These are phyloP conservation scores for Rhododendron molle DNA, from an alignment of 148 eudicot genomes.

Conservation along the genomic window DNA sequence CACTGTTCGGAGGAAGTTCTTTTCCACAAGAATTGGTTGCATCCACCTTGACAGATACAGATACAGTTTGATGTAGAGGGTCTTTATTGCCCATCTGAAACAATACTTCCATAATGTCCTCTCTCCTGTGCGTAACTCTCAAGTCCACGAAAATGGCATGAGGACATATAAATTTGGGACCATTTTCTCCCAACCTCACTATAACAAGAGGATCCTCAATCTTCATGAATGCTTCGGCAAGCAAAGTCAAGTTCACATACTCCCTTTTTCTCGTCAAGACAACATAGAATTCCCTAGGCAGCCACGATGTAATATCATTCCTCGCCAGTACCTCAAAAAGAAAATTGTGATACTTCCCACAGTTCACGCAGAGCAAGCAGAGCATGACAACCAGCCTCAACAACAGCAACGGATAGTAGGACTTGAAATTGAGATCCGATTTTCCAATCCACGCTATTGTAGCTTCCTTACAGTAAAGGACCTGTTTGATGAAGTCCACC, in stretches of 20 bases:
- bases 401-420: slow-evolving; percentile 16
- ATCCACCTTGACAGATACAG: neutral
- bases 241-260: neutral
- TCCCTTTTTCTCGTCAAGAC: slow-evolving; percentile 16
- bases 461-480: slow-evolving; percentile 14
- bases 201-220: slow-evolving; percentile 46
- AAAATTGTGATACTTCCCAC: slow-evolving; percentile 18
- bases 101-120: slow-evolving; percentile 17
- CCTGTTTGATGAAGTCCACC: slow-evolving; percentile 17
- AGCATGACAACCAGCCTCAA: slow-evolving; percentile 33
- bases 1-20: neutral
- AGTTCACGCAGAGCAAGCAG: slow-evolving; percentile 40
- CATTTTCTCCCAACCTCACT: slow-evolving; percentile 14
- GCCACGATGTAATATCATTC: slow-evolving; percentile 6
- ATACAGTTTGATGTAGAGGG: neutral
- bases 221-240: slow-evolving; percentile 27
- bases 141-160: slow-evolving; percentile 32
- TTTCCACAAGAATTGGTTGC: neutral
- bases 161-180: neutral
- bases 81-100: slow-evolving; percentile 6
- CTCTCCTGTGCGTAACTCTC: slow-evolving; percentile 5
- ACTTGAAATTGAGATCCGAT: slow-evolving; percentile 2
- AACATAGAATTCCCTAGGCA: slow-evolving; percentile 25
- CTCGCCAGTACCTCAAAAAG: slow-evolving; percentile 23
- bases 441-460: slow-evolving; percentile 28